A percentile compares a stretch with the other conserved stretches of the same genome.
These are phyloP conservation scores for Hymenoscyphus scutula DNA, from an alignment of 2,329 filamentous ascomycete species.

Conservation along the genomic window DNA sequence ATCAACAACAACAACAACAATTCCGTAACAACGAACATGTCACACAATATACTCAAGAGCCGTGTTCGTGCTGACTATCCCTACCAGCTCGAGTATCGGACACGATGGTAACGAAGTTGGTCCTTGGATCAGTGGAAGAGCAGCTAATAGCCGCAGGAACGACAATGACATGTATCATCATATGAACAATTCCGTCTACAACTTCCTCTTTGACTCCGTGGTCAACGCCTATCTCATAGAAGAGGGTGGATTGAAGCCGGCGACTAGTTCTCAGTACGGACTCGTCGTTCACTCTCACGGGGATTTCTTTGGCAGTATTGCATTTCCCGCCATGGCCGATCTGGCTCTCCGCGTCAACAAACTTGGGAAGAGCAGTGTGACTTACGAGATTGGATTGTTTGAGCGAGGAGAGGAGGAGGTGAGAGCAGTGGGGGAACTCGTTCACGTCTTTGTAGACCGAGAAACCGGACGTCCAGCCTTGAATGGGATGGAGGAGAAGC, in stretches of 20 bases:
- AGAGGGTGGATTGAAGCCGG: slow-evolving; percentile 70
- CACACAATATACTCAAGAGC: slow-evolving; percentile 46
- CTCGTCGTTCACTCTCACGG: slow-evolving; percentile 83
- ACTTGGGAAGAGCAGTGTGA: slow-evolving; percentile 81
- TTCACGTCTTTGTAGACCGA: slow-evolving; percentile 86
- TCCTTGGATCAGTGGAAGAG: slow-evolving; percentile 8
- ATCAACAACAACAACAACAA: neutral
- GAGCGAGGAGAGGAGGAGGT: slow-evolving; percentile 69
- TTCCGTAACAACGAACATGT: slow-evolving; percentile 21
- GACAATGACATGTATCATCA: slow-evolving; percentile 97
- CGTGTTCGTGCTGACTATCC: slow-evolving; percentile 71
- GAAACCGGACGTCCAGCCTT: slow-evolving; percentile 64
- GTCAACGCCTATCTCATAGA: slow-evolving; percentile 86
- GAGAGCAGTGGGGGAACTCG: slow-evolving; percentile 80
- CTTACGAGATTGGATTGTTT: slow-evolving; percentile 87
- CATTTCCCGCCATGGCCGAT: slow-evolving; percentile 80
- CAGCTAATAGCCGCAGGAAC: slow-evolving; percentile 52
- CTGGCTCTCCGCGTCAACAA: slow-evolving; percentile 79
- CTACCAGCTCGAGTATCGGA: slow-evolving; percentile 78
- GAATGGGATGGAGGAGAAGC: slow-evolving; percentile 59
- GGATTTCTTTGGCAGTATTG: slow-evolving; percentile 78
- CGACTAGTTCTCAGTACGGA: slow-evolving; percentile 69
- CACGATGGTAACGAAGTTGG: slow-evolving; percentile 65
- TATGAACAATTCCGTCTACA: slow-evolving; percentile 88
- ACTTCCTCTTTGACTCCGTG: slow-evolving; percentile 69